Base-by-base conservation (phyloP, 2,329 filamentous ascomycete species). In the Trichoderma asperellum region DNA sequence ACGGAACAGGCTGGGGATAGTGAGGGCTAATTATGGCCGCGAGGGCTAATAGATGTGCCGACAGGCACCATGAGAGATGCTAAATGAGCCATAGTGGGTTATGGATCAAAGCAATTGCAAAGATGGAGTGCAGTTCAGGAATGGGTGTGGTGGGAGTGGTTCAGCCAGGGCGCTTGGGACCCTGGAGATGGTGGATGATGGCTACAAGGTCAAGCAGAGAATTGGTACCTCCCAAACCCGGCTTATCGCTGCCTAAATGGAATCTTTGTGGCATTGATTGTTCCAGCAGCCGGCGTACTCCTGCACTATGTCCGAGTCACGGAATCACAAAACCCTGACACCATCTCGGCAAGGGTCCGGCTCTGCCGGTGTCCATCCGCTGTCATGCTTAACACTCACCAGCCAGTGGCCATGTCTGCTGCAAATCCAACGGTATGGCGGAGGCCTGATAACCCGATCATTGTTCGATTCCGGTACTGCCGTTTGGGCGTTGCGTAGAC, bases 1-100 rank as follows among this genome's bases (percentile, higher is more conserved):
- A 66, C 63, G 52, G 34, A n/a, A 34, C 55, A 32, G 32, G 35
- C 35, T 58, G 21, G 55, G 63, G 40, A 27, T 49, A 37, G 1
- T 4, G 18, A 59, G 63, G 43, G 40, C 55, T 58, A 67, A 35
- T 49, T 34, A 67, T 58, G 52, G 37, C 12, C 37, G 58, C 29
- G 8, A 34, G 55, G 61, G 61, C 47, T 67, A 58, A 59, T 59
- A 58, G 40, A 52, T 67, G 55, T 67, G 29, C 63, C 63, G 63
- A 59, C 63, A 4, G 53, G 34, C 24, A 10, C 43, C 52, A 53
- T 14, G 8, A 27, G 5, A n/a, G 29, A 29, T 16, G 21, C 49
- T 49, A 64, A 56, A 12, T 56, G 49, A 11, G 40, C 29, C 49
- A 64, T 53, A 29, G n/a, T n/a, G 6, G 24, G 53, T 6, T 29